These are phyloP conservation scores for Rhodomyrtus psidioides DNA, from an alignment of 441 rosid species.

Conservation along the genomic window DNA sequence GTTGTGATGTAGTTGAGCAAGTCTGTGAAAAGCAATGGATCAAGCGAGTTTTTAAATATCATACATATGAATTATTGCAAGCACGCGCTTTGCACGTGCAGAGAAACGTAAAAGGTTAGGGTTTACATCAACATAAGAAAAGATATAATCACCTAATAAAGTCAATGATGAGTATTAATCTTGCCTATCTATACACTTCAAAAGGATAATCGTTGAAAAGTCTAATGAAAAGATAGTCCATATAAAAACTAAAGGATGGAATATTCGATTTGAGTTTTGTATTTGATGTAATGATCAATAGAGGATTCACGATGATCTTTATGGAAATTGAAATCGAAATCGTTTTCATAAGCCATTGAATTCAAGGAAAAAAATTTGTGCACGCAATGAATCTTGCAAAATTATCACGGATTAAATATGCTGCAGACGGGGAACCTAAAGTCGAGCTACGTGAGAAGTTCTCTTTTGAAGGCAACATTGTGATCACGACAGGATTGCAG, in stretches of 20 bases:
- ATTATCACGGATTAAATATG: background rate
- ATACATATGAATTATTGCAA: background rate
- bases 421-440: background rate
- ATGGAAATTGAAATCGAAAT: background rate
- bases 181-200: background rate
- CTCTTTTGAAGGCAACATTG: background rate
- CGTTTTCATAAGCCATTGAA: background rate
- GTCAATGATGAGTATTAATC: background rate
- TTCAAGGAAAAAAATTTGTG: background rate
- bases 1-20: background rate
- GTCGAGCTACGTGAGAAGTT: background rate
- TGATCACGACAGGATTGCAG: background rate
- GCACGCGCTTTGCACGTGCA: background rate
- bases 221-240: background rate
- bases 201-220: background rate
- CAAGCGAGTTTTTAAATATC: background rate
- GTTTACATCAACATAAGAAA: background rate
- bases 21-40: background rate
- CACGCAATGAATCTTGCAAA: background rate
- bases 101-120: background rate
- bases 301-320: background rate
- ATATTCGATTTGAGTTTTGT: background rate
- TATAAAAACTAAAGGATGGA: background rate
- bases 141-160: background rate
- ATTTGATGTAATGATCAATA: background rate